Conservation (phyloP, 345 rosid genomes). For the Brassica carinata region DNA sequence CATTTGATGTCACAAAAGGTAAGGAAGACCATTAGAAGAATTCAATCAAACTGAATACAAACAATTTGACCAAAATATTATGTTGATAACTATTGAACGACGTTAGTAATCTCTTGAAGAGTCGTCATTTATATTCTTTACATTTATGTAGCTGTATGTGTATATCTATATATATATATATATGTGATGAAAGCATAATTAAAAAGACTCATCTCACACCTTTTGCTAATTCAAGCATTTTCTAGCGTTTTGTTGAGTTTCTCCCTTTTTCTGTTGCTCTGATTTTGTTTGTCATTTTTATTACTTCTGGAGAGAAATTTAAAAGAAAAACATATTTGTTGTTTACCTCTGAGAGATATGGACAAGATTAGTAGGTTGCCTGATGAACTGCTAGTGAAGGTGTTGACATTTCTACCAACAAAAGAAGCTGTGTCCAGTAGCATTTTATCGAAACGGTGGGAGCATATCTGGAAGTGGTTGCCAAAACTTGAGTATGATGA, state of each 20-base stretch:
- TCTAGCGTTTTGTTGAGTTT: not conserved
- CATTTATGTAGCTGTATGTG: not conserved
- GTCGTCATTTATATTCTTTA: not conserved
- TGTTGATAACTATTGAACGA: not conserved
- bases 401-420: not conserved
- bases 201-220: constrained; percentile 2
- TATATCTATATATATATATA: not conserved
- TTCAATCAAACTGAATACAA: not conserved
- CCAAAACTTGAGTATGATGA: not conserved
- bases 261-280: not conserved
- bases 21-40: not conserved
- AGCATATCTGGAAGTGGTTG: not conserved
- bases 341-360: not conserved
- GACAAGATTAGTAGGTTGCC: not conserved
- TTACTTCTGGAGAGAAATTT: not conserved
- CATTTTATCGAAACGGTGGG: not conserved
- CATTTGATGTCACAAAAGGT: not conserved
- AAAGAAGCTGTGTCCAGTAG: not conserved
- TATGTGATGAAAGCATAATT: not conserved
- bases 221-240: not conserved
- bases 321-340: not conserved
- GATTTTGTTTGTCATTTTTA: not conserved
- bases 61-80: not conserved
- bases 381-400: not conserved
- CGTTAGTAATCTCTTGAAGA: not conserved